A percentile compares a stretch with the other conserved stretches of the same genome.
Conservation (phyloP, 176 grass and related monocot genomes). For the Aechmea fasciata region DNA sequence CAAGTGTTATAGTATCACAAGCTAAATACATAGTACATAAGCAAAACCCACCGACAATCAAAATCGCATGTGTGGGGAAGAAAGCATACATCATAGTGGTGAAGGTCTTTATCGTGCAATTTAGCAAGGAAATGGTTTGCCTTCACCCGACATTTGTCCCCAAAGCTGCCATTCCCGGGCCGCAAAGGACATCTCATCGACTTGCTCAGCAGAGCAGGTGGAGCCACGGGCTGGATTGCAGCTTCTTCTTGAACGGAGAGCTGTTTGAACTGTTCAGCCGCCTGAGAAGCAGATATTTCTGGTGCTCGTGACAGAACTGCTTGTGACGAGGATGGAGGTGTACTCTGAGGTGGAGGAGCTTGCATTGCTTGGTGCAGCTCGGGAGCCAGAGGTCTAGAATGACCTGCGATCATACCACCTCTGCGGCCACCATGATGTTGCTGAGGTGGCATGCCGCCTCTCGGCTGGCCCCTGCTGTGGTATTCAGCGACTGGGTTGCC, state of each 20-base stretch:
- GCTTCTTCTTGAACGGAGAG: slow-evolving; percentile 38
- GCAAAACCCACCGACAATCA: background rate
- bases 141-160: slow-evolving; percentile 62
- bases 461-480: slow-evolving; percentile 13
- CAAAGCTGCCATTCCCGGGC: slow-evolving; percentile 63
- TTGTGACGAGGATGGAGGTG: slow-evolving; percentile 16
- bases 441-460: slow-evolving; percentile 21
- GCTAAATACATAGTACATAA: slow-evolving; percentile 1
- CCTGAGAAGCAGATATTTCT: slow-evolving; percentile 9
- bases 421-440: slow-evolving; percentile 22
- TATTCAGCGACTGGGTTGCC: slow-evolving; percentile 15
- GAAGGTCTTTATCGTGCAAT: slow-evolving; percentile 73
- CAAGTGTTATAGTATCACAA: background rate
- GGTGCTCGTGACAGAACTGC: slow-evolving; percentile 23
- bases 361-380: slow-evolving; percentile 99
- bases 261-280: slow-evolving; percentile 27
- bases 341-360: slow-evolving; percentile 41
- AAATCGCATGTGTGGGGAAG: background rate
- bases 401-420: slow-evolving; percentile 7
- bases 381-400: slow-evolving; percentile 48
- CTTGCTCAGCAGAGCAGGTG: slow-evolving; percentile 26
- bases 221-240: slow-evolving; percentile 22
- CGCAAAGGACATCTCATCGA: slow-evolving; percentile 59
- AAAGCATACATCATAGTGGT: slow-evolving; percentile 85
- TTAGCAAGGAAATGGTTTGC: slow-evolving; percentile 94